A percentile compares a stretch with the other conserved stretches of the same genome.
Evolutionary conservation across 805 yeast species (phyloP).

Genomic region (Saccharomycopsis sp.): DNA sequence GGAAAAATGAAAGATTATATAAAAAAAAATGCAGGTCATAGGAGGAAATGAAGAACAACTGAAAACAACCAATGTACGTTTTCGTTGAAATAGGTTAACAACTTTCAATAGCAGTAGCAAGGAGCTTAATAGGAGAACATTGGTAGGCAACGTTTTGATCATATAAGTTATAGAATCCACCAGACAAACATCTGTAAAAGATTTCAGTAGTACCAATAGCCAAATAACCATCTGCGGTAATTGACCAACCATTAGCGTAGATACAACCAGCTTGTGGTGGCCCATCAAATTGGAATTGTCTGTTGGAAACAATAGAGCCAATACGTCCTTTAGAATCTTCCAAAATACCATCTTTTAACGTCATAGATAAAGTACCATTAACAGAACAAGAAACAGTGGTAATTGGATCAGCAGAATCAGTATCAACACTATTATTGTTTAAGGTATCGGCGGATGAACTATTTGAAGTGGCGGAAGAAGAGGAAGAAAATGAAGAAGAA

Average conservation of each 20-base stretch:
- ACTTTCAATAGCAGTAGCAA: slow-evolving; percentile 14
- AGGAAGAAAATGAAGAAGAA: not conserved
- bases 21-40: too few relatives aligned
- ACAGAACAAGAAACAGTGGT: slow-evolving; percentile 29
- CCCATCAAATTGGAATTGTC: slow-evolving; percentile 71
- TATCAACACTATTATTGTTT: not conserved
- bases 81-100: too few relatives aligned
- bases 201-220: slow-evolving; percentile 46
- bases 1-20: too few relatives aligned
- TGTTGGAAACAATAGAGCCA: slow-evolving; percentile 63
- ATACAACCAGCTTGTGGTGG: slow-evolving; percentile 66
- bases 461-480: not conserved
- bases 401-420: slow-evolving; percentile 16
- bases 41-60: too few relatives aligned
- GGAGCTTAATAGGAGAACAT: slow-evolving; percentile 37
- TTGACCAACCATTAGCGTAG: slow-evolving; percentile 54
- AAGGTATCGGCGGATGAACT: slow-evolving; percentile 1
- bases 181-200: slow-evolving; percentile 58
- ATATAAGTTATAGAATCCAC: slow-evolving; percentile 58
- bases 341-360: slow-evolving; percentile 39
- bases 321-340: slow-evolving; percentile 49
- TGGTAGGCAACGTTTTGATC: slow-evolving; percentile 43
- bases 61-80: too few relatives aligned
- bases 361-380: slow-evolving; percentile 38
- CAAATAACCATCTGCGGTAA: slow-evolving; percentile 41